phyloP scores from a whole-genome alignment of 805 yeast species.

The Saccharomycopsis sp. region DNA sequence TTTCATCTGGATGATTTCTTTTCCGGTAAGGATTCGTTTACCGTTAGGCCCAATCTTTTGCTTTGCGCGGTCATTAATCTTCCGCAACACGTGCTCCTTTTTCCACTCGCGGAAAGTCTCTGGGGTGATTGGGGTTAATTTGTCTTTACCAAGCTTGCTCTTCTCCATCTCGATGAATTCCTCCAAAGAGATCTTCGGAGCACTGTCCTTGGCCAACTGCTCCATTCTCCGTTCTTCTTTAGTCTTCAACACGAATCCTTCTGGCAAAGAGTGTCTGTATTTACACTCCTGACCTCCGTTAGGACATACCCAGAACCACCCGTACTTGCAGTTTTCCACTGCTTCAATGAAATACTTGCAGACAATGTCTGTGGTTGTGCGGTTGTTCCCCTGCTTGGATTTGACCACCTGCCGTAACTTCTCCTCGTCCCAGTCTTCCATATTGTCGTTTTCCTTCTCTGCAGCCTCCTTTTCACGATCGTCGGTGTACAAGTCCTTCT shows the following conservation, averaged over 20 bases:
- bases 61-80: constrained; percentile 33
- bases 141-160: constrained; percentile 62
- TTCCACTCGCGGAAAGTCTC: constrained; percentile 84
- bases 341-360: constrained; percentile 95
- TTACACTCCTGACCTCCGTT: constrained; percentile 89
- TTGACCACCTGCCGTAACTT: constrained; percentile 78
- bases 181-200: constrained; percentile 88
- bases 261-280: constrained; percentile 92
- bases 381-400: constrained; percentile 91
- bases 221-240: constrained; percentile 92
- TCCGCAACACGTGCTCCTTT: constrained; percentile 53
- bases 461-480: constrained; percentile 49
- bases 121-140: constrained; percentile 79
- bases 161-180: constrained; percentile 95
- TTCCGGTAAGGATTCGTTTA: constrained; percentile 55
- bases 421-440: constrained; percentile 97
- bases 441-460: constrained; percentile 69
- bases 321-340: constrained; percentile 94
- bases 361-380: constrained; percentile 89
- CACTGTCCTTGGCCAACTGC: constrained; percentile 71
- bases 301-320: constrained; percentile 99
- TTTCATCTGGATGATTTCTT: constrained; percentile 58
- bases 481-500: constrained; percentile 90
- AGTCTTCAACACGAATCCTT: constrained; percentile 94
- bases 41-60: constrained; percentile 34